Evolutionary conservation across 768 basidiomycete genomes (phyloP).

Genomic region (Phylloporus arenicola): DNA sequence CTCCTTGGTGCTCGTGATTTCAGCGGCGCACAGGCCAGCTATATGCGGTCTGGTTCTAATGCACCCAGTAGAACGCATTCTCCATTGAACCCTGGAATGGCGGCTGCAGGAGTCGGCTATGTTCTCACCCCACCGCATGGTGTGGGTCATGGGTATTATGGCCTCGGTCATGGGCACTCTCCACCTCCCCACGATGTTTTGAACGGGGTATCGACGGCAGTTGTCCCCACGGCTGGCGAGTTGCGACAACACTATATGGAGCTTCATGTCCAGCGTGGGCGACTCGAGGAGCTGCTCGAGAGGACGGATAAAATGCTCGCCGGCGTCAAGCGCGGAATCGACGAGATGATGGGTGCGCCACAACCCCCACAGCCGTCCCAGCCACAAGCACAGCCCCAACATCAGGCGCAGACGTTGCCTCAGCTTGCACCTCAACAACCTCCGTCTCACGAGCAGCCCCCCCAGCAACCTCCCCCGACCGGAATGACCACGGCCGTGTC

Average conservation of each 20-base stretch:
- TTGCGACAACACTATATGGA: slow-evolving; percentile 68
- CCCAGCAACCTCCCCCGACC: slow-evolving; percentile 18
- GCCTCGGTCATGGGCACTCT: slow-evolving; percentile 35
- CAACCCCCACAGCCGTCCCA: slow-evolving; percentile 23
- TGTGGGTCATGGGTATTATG: slow-evolving; percentile 33
- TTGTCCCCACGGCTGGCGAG: slow-evolving; percentile 49
- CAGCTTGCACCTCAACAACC: slow-evolving; percentile 22
- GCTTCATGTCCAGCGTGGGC: slow-evolving; percentile 55
- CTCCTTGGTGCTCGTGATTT: slow-evolving; percentile 31
- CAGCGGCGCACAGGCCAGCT: slow-evolving; percentile 45
- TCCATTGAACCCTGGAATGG: slow-evolving; percentile 49
- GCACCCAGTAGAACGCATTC: slow-evolving; percentile 73
- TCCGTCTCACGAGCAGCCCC: slow-evolving; percentile 25
- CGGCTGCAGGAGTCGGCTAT: slow-evolving; percentile 35
- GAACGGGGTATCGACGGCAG: slow-evolving; percentile 23
- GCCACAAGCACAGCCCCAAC: slow-evolving; percentile 21
- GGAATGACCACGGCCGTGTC: slow-evolving; percentile 9
- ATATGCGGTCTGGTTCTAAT: slow-evolving; percentile 58
- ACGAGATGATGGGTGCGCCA: slow-evolving; percentile 55
- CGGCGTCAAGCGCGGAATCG: slow-evolving; percentile 66
- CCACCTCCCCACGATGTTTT: slow-evolving; percentile 31
- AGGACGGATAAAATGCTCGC: slow-evolving; percentile 70
- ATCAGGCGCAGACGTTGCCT: slow-evolving; percentile 18
- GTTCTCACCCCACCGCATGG: slow-evolving; percentile 37
- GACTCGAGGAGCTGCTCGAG: slow-evolving; percentile 69